Evolutionary conservation across 2,329 filamentous ascomycete species (phyloP).

Genomic region (Penicillium sp.): DNA sequence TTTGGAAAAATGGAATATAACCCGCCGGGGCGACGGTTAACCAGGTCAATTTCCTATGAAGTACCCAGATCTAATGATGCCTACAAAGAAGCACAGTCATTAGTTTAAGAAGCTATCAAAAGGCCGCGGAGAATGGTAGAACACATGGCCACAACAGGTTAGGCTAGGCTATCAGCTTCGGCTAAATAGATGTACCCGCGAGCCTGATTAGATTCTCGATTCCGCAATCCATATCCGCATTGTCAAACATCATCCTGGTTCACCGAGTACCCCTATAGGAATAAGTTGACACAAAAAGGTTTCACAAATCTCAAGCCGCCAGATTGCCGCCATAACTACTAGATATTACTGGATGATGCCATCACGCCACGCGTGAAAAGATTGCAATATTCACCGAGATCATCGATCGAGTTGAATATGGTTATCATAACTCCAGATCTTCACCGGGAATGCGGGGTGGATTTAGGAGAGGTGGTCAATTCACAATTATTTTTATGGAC

Average conservation of each 20-base stretch:
- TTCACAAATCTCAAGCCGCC: not conserved
- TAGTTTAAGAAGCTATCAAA: not conserved
- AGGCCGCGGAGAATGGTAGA: not conserved
- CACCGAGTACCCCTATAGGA: not conserved
- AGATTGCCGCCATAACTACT: not conserved
- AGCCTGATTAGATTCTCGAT: not conserved
- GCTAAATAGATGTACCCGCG: not conserved
- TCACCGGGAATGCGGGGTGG: constrained; percentile 30
- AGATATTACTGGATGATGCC: not conserved
- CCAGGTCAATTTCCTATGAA: not conserved
- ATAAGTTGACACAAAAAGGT: not conserved
- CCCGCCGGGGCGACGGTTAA: not conserved
- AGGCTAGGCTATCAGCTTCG: not conserved
- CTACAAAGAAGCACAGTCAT: not conserved
- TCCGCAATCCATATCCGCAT: not conserved
- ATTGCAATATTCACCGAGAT: constrained; percentile 12
- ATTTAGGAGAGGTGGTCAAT: constrained; percentile 2
- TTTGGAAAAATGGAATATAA: not conserved
- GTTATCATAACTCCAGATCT: constrained; percentile 20
- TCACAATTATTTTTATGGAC: not conserved
- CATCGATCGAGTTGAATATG: constrained; percentile 14
- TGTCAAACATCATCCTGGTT: not conserved
- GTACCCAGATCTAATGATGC: not conserved
- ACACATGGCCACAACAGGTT: not conserved
- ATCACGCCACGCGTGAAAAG: not conserved